Conservation (phyloP, 148 eudicot species). For the Nepenthes mirabilis region DNA sequence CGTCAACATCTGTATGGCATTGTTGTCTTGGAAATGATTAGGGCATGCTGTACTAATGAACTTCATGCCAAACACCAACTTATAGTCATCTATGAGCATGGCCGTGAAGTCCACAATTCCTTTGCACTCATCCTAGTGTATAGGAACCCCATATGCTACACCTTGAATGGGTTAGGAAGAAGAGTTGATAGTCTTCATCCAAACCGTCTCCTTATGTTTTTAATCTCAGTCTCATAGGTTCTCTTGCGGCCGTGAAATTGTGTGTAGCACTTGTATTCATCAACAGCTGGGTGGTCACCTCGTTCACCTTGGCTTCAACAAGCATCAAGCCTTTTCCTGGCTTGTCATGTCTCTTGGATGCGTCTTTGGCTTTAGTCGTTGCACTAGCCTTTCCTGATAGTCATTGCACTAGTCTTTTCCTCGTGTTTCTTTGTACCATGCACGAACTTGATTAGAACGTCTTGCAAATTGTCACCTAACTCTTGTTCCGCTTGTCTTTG, state of each 20-base stretch:
- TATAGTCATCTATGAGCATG: neutral
- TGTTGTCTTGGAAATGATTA: neutral
- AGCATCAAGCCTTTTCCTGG: neutral
- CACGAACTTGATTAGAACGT: neutral
- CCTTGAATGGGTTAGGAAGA: neutral
- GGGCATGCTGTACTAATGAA: neutral
- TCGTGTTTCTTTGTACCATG: neutral
- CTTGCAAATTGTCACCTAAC: neutral
- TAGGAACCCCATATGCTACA: neutral
- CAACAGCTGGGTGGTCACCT: too few relatives aligned
- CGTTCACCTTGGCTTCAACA: neutral
- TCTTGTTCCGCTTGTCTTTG: neutral
- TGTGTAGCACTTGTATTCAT: neutral
- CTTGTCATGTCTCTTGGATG: neutral
- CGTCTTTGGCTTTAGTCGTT: neutral
- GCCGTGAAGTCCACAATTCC: neutral
- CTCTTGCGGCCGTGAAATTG: neutral
- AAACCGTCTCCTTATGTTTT: neutral
- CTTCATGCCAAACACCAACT: neutral
- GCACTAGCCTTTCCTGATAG: neutral
- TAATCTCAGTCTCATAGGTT: neutral
- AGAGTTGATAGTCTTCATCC: slow-evolving; percentile 1
- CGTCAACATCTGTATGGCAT: neutral
- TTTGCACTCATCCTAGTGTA: neutral
- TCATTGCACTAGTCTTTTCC: neutral